These are phyloP conservation scores for Pseudogymnoascus sp. DNA, from an alignment of 2,329 filamentous ascomycete species.

Conservation along the genomic window DNA sequence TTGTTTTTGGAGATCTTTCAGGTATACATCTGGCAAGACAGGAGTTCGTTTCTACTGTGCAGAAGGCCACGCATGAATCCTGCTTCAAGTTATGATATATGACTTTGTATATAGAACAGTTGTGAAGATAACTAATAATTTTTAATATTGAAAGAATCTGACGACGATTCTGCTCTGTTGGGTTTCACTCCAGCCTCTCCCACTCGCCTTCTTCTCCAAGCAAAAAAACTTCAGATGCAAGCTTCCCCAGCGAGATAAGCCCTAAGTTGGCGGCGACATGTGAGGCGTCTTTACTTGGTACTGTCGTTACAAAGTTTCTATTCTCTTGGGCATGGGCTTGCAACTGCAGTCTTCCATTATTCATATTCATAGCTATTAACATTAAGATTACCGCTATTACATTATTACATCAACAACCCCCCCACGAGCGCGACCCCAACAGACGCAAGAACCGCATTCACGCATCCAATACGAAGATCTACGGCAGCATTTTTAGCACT, in stretches of 20 bases:
- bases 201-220: background rate
- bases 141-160: background rate
- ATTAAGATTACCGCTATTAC: background rate
- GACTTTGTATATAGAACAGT: constrained; percentile 4
- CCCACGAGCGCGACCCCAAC: background rate
- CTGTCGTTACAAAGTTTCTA: too few species aligned
- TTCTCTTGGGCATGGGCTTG: too few species aligned
- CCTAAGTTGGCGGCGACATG: background rate
- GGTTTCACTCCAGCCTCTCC: background rate
- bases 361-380: too few species aligned
- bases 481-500: background rate
- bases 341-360: too few species aligned
- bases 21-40: background rate
- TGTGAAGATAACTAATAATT: background rate
- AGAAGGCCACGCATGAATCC: background rate
- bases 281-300: too few species aligned
- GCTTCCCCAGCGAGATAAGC: background rate
- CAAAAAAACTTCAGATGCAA: too few species aligned
- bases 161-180: background rate
- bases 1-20: background rate
- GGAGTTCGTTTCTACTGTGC: constrained; percentile 3
- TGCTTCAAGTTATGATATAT: constrained; percentile 4
- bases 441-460: background rate
- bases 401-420: background rate
- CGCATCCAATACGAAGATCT: background rate